Percentiles rank a stretch among this genome's conserved stretches.
Evolutionary conservation across 208 protist species (phyloP).

Genomic region (Trichomonas tenax): DNA sequence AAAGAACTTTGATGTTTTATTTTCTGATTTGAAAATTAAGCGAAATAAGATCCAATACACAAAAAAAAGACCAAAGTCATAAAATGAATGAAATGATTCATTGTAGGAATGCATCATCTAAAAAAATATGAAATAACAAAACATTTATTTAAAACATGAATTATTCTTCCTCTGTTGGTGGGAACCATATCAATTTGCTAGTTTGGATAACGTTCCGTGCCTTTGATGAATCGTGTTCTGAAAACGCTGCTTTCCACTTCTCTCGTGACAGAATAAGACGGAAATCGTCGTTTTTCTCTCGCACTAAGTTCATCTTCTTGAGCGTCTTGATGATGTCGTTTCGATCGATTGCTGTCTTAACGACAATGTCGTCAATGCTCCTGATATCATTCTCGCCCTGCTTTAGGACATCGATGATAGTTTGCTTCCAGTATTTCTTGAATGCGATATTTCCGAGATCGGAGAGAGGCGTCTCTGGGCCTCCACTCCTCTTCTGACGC

Average conservation of each 20-base stretch:
- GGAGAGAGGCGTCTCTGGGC: constrained; percentile 94
- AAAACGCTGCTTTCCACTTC: background rate
- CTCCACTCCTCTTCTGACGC: constrained; percentile 75
- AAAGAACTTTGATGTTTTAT: no score
- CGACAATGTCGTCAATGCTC: background rate
- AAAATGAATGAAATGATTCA: no score
- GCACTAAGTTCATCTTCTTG: background rate
- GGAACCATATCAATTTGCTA: background rate
- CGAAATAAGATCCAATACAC: no score
- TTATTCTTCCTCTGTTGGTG: background rate
- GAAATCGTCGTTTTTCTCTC: background rate
- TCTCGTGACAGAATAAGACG: background rate
- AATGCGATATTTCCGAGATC: constrained; percentile 71
- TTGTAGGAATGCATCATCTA: no score
- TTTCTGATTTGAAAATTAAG: no score
- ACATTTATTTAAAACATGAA: background rate
- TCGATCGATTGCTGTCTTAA: background rate
- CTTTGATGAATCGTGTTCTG: background rate
- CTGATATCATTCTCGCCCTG: background rate
- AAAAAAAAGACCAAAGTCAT: no score
- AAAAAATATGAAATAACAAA: no score
- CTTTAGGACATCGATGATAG: constrained; percentile 56
- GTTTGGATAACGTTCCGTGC: background rate
- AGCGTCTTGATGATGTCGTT: background rate
- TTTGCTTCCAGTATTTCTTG: constrained; percentile 46